Percentiles rank a stretch among this genome's conserved stretches.
Evolutionary conservation across 2,329 filamentous ascomycete genomes (phyloP).

Genomic region (Zymoseptoria brevis): DNA sequence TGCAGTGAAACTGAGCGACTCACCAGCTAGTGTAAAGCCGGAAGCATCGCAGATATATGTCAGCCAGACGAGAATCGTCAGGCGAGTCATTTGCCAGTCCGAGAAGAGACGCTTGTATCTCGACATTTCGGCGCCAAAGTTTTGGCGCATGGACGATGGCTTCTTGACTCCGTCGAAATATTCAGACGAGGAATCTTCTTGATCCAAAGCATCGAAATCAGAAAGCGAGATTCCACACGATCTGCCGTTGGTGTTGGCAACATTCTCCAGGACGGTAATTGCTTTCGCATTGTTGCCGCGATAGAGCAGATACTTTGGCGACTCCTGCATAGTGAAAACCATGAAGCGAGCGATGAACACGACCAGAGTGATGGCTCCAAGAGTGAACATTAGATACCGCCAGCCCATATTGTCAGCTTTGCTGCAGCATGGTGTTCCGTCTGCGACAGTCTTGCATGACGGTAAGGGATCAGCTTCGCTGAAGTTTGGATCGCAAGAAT

Average conservation of each 20-base stretch:
- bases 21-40: slow-evolving; percentile 43
- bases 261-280: slow-evolving; percentile 37
- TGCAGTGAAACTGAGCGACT: background rate
- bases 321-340: slow-evolving; percentile 50
- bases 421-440: slow-evolving; percentile 31
- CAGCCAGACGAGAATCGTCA: slow-evolving; percentile 44
- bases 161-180: slow-evolving; percentile 11
- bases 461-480: slow-evolving; percentile 34
- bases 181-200: background rate
- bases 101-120: slow-evolving; percentile 42
- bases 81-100: slow-evolving; percentile 33
- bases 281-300: slow-evolving; percentile 46
- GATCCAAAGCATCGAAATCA: slow-evolving; percentile 30
- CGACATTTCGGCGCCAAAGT: background rate
- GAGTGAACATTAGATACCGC: slow-evolving; percentile 37
- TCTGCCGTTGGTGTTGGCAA: slow-evolving; percentile 37
- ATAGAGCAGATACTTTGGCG: slow-evolving; percentile 52
- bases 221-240: slow-evolving; percentile 29
- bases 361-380: slow-evolving; percentile 34
- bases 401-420: slow-evolving; percentile 38
- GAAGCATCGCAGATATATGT: slow-evolving; percentile 46
- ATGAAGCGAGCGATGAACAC: slow-evolving; percentile 48
- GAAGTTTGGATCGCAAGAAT: slow-evolving; percentile 47
- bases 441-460: slow-evolving; percentile 34
- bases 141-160: slow-evolving; percentile 16